These are phyloP conservation scores for Papilionanthe hybrid DNA, from an alignment of 116 monocot genomes.

Conservation along the genomic window DNA sequence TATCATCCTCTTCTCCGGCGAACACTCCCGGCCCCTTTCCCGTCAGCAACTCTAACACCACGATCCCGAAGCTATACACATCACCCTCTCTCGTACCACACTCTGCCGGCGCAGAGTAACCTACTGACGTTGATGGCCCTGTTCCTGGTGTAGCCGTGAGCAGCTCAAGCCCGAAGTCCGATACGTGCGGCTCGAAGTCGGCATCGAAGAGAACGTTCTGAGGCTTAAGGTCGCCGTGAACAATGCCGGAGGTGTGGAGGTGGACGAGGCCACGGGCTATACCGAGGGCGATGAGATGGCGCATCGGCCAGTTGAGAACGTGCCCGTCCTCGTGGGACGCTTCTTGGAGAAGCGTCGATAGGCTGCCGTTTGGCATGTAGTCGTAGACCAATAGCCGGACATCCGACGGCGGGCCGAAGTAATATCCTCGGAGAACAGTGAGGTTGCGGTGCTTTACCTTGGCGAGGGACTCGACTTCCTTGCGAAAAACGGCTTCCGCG, in stretches of 20 bases:
- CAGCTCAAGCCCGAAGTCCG: slow-evolving; percentile 59
- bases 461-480: slow-evolving; percentile 56
- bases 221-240: slow-evolving; percentile 64
- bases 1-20: slow-evolving; percentile 42
- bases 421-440: slow-evolving; percentile 61
- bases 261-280: slow-evolving; percentile 52
- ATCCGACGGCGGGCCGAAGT: slow-evolving; percentile 61
- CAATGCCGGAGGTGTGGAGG: slow-evolving; percentile 40
- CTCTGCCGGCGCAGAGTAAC: slow-evolving; percentile 32
- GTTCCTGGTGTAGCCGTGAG: slow-evolving; percentile 16
- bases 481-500: slow-evolving; percentile 36
- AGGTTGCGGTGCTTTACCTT: slow-evolving; percentile 58
- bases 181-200: slow-evolving; percentile 62
- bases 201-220: slow-evolving; percentile 73
- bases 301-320: slow-evolving; percentile 80
- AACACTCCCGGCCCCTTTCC: slow-evolving; percentile 40
- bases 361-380: slow-evolving; percentile 81
- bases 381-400: slow-evolving; percentile 65
- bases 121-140: slow-evolving; percentile 31
- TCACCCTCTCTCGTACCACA: slow-evolving; percentile 34
- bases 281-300: slow-evolving; percentile 63
- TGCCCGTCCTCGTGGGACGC: slow-evolving; percentile 67
- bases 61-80: slow-evolving; percentile 52
- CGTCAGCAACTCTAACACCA: slow-evolving; percentile 42
- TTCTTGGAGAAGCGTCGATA: slow-evolving; percentile 61